These are phyloP conservation scores for Dioszegia crocea DNA, from an alignment of 768 basidiomycete species.

Conservation along the genomic window DNA sequence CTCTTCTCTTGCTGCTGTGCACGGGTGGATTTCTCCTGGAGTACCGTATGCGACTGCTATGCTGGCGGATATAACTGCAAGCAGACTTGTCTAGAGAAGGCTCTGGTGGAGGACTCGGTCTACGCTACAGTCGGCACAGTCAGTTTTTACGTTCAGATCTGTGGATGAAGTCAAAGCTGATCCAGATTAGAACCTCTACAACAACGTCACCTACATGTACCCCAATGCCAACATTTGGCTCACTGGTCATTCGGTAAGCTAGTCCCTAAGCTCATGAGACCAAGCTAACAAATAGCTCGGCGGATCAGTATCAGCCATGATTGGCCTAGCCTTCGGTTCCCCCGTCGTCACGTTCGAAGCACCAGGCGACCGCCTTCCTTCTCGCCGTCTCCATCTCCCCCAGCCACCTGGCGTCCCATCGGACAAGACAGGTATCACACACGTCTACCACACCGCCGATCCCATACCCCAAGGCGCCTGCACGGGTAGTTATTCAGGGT, in stretches of 20 bases:
- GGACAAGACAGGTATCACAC: constrained; percentile 57
- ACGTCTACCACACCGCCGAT: constrained; percentile 90
- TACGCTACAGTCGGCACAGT: constrained; percentile 86
- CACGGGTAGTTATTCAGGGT: constrained; percentile 57
- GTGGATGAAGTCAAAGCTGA: constrained; percentile 8
- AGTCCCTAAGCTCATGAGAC: neutral
- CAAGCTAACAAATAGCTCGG: constrained; percentile 65
- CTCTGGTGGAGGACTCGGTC: constrained; percentile 72
- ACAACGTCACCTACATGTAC: constrained; percentile 86
- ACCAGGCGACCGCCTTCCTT: constrained; percentile 77
- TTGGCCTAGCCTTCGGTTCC: constrained; percentile 85
- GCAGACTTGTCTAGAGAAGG: constrained; percentile 70
- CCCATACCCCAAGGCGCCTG: constrained; percentile 68
- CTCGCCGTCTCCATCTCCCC: constrained; percentile 77
- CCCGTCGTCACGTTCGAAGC: constrained; percentile 89
- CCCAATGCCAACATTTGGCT: constrained; percentile 87
- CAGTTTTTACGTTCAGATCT: constrained; percentile 39
- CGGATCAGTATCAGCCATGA: constrained; percentile 74
- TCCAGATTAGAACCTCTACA: constrained; percentile 73
- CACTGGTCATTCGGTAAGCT: constrained; percentile 56
- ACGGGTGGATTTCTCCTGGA: constrained; percentile 89
- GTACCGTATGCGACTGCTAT: constrained; percentile 84
- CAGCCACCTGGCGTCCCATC: constrained; percentile 59
- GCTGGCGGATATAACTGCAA: constrained; percentile 71
- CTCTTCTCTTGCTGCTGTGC: constrained; percentile 94